These are phyloP conservation scores for thale cress (Arabidopsis thaliana) DNA, from an alignment of 345 rosid genomes.

Conservation along the genomic window DNA sequence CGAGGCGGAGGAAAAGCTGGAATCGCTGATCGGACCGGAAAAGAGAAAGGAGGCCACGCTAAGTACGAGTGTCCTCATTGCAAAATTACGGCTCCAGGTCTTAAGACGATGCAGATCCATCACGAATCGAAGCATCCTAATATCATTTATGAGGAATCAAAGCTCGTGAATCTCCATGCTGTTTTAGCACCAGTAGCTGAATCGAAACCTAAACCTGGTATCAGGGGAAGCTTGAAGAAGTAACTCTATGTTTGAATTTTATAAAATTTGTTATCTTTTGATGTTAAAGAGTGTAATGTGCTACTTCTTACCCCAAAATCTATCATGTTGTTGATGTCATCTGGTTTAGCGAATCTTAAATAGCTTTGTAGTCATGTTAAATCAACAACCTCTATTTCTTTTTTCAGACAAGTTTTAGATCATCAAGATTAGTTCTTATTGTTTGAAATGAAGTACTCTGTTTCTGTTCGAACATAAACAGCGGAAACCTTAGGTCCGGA, in stretches of 20 bases:
- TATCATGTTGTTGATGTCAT: conserved; percentile 14
- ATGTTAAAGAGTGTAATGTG: conserved; percentile 1
- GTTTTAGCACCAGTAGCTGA: conserved; percentile 19
- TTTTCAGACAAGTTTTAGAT: background rate
- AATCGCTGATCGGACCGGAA: conserved; percentile 63
- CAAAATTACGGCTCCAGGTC: conserved; percentile 74
- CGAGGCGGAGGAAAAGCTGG: conserved; percentile 98
- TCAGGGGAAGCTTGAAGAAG: conserved; percentile 64
- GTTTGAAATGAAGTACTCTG: background rate
- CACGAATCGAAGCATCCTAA: conserved; percentile 91
- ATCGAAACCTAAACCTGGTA: conserved; percentile 52
- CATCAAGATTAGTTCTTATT: background rate
- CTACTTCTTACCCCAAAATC: background rate
- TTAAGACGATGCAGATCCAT: conserved; percentile 92
- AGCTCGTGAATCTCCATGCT: conserved; percentile 70
- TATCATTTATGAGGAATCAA: conserved; percentile 72
- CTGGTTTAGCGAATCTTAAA: background rate
- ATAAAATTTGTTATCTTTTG: background rate
- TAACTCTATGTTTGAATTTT: conserved; percentile 31
- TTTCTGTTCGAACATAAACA: background rate
- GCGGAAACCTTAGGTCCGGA: background rate
- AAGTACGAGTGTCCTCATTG: conserved; percentile 89
- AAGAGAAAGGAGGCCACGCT: conserved; percentile 91
- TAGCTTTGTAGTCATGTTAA: background rate
- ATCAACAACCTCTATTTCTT: background rate